phyloP scores from a whole-genome alignment of 2,329 filamentous ascomycete genomes.

The Trichoderma gracile region DNA sequence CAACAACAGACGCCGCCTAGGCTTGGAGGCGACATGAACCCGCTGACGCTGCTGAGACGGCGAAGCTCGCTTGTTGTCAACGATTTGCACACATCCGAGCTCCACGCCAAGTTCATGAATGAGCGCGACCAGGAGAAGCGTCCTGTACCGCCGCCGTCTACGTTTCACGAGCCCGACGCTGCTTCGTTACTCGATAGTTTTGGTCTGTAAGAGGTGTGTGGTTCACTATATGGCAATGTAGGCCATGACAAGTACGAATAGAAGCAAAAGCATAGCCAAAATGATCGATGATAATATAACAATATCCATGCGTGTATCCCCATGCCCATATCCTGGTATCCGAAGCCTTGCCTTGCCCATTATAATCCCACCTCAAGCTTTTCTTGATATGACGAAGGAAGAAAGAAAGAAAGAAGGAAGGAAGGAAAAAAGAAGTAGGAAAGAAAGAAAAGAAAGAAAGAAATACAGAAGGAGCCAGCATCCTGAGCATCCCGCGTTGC shows the following conservation, averaged over 20 bases:
- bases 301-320: too few relatives aligned
- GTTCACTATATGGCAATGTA: not conserved
- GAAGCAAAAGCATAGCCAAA: too few relatives aligned
- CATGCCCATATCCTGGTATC: not conserved
- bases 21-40: slow-evolving; percentile 58
- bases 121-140: slow-evolving; percentile 42
- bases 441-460: too few relatives aligned
- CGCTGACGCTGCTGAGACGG: slow-evolving; percentile 66
- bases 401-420: too few relatives aligned
- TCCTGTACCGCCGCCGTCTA: slow-evolving; percentile 64
- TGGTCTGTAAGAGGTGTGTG: slow-evolving; percentile 64
- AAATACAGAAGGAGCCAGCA: too few relatives aligned
- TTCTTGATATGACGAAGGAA: too few relatives aligned
- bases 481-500: not conserved
- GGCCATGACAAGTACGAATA: too few relatives aligned
- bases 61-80: slow-evolving; percentile 78
- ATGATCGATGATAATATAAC: not conserved
- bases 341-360: not conserved
- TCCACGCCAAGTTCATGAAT: not conserved
- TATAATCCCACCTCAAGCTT: not conserved
- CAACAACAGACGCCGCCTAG: slow-evolving; percentile 48
- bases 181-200: slow-evolving; percentile 89
- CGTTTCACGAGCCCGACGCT: slow-evolving; percentile 90
- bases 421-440: too few relatives aligned
- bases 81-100: slow-evolving; percentile 56